These are phyloP conservation scores for Excoecaria cochinchinensis DNA, from an alignment of 345 rosid species.

Conservation along the genomic window DNA sequence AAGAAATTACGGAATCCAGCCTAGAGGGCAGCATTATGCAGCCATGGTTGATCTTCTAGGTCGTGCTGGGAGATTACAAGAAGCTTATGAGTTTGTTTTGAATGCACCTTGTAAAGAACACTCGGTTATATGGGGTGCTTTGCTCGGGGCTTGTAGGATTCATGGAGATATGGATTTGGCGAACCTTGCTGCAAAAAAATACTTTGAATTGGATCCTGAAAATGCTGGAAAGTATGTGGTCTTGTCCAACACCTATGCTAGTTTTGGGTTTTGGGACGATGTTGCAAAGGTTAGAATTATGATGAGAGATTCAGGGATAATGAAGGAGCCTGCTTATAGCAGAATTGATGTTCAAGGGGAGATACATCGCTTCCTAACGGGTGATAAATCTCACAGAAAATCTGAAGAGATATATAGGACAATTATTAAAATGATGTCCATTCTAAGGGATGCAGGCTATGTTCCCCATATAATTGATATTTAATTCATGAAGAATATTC, in stretches of 20 bases:
- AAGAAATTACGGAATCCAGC: slow-evolving; percentile 54
- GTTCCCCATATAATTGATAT: slow-evolving; percentile 30
- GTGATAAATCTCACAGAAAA: slow-evolving; percentile 46
- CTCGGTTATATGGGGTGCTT: slow-evolving; percentile 66
- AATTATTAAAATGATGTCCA: slow-evolving; percentile 40
- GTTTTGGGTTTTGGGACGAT: slow-evolving; percentile 57
- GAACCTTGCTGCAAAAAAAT: slow-evolving; percentile 11
- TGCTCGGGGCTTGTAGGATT: slow-evolving; percentile 66
- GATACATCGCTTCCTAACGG: slow-evolving; percentile 50
- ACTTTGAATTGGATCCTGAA: background rate
- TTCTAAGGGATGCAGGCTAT: slow-evolving; percentile 48
- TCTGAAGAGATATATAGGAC: slow-evolving; percentile 47
- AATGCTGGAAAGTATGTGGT: slow-evolving; percentile 65
- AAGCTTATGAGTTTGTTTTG: slow-evolving; percentile 58
- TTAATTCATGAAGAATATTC: slow-evolving; percentile 17
- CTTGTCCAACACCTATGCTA: slow-evolving; percentile 59
- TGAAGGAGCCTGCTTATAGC: slow-evolving; percentile 66
- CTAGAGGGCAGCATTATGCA: slow-evolving; percentile 63
- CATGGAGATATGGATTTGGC: slow-evolving; percentile 55
- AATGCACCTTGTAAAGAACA: slow-evolving; percentile 55
- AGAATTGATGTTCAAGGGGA: slow-evolving; percentile 60
- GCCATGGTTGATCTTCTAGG: slow-evolving; percentile 68
- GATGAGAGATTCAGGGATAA: slow-evolving; percentile 49
- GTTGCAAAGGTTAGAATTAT: slow-evolving; percentile 55
- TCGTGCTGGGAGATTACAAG: slow-evolving; percentile 64